phyloP scores from a whole-genome alignment of 1,139 yeast species.

The Debaryomycetaceae sp. region DNA sequence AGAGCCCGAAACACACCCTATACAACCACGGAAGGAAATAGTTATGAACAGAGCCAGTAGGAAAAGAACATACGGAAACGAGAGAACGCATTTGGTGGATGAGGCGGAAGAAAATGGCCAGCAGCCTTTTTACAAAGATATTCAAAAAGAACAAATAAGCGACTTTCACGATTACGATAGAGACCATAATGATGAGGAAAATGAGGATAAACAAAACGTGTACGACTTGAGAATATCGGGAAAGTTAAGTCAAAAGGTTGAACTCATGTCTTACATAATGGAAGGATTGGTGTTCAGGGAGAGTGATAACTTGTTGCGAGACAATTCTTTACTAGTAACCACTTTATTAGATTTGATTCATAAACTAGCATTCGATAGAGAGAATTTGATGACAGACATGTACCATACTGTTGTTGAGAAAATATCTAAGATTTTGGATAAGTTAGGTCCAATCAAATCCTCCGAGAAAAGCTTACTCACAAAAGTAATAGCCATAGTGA shows the following conservation, averaged over 20 bases:
- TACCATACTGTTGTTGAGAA: slow-evolving; percentile 1
- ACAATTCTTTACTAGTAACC: slow-evolving; percentile 13
- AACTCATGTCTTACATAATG: slow-evolving; percentile 13
- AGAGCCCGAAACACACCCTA: background rate
- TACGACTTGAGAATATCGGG: slow-evolving; percentile 18
- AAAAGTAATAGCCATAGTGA: slow-evolving; percentile 5
- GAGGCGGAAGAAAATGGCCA: slow-evolving; percentile 6
- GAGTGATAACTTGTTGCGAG: background rate
- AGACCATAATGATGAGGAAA: slow-evolving; percentile 1
- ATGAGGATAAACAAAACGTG: slow-evolving; percentile 10
- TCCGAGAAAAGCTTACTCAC: slow-evolving; percentile 4
- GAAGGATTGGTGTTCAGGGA: slow-evolving; percentile 16
- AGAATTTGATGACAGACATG: background rate
- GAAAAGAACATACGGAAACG: slow-evolving; percentile 17
- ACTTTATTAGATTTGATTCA: slow-evolving; percentile 12
- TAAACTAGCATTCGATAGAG: background rate
- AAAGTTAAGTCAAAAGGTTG: slow-evolving; percentile 8
- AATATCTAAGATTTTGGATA: background rate
- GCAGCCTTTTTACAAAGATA: slow-evolving; percentile 4
- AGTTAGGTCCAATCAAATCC: slow-evolving; percentile 1
- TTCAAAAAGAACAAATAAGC: slow-evolving; percentile 7
- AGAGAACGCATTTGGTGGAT: slow-evolving; percentile 19
- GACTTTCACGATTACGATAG: slow-evolving; percentile 8
- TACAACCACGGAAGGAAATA: background rate
- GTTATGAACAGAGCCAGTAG: background rate